phyloP scores from a whole-genome alignment of 108 stramenopile genomes.

The Nitzschia palea region DNA sequence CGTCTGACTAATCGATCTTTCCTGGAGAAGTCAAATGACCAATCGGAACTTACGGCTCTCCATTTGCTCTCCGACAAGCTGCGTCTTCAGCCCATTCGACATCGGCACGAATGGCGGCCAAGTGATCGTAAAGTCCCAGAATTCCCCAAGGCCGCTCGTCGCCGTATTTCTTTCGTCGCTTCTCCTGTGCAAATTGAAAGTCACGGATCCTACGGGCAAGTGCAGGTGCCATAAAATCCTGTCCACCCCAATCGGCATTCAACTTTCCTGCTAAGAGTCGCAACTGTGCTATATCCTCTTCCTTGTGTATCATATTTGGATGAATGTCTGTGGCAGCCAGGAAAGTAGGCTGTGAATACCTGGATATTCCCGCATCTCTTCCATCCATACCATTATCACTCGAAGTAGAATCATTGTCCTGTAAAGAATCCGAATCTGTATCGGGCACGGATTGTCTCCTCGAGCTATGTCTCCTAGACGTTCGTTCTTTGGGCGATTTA shows the following conservation, averaged over 20 bases:
- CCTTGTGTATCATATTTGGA: conserved; percentile 49
- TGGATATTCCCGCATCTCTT: conserved; percentile 6
- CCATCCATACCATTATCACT: conserved; percentile 14
- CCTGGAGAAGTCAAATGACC: not conserved
- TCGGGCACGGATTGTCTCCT: conserved; percentile 4
- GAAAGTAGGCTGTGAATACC: conserved; percentile 36
- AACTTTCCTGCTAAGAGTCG: conserved; percentile 76
- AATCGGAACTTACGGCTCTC: conserved; percentile 55
- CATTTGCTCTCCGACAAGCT: conserved; percentile 70
- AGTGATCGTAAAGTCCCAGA: conserved; percentile 79
- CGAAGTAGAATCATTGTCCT: conserved; percentile 10
- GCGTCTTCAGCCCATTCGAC: conserved; percentile 93
- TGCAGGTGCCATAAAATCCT: conserved; percentile 72
- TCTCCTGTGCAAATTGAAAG: conserved; percentile 87
- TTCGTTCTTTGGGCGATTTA: conserved; percentile 7
- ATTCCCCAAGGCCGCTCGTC: conserved; percentile 86
- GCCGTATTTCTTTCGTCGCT: conserved; percentile 80
- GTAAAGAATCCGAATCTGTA: conserved; percentile 16
- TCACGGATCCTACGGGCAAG: conserved; percentile 76
- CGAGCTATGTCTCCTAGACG: not conserved
- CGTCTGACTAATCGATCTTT: too few relatives aligned
- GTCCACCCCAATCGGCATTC: conserved; percentile 68
- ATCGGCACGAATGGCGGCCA: conserved; percentile 65
- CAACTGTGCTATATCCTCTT: conserved; percentile 76
- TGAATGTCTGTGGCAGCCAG: conserved; percentile 44